Percentiles rank a stretch among this genome's conserved stretches.
These are phyloP conservation scores for Chlorella sp. DNA, from an alignment of 139 green algal genomes.

Conservation along the genomic window DNA sequence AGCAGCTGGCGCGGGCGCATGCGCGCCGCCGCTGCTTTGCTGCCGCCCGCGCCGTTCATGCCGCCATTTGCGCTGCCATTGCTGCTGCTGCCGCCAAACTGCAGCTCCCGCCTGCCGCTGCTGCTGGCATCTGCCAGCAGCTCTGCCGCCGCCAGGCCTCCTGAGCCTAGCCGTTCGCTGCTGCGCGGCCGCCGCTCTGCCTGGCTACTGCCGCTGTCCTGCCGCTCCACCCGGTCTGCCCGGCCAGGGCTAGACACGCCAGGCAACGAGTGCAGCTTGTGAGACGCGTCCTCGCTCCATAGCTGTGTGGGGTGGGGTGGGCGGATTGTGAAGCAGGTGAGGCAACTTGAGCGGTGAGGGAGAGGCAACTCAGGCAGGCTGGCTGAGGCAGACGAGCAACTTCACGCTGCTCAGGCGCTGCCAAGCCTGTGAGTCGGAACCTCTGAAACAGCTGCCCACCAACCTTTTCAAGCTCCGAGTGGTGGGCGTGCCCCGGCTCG, in stretches of 20 bases:
- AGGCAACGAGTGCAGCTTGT: neutral
- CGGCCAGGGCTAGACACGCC: neutral
- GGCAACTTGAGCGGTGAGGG: neutral
- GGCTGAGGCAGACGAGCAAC: no score
- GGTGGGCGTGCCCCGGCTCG: neutral
- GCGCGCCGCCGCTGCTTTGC: neutral
- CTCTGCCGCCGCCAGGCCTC: neutral
- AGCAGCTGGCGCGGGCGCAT: conserved; percentile 23
- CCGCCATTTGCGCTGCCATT: neutral
- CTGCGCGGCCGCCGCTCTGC: conserved; percentile 2
- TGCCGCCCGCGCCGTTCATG: neutral
- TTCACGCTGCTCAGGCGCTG: no score
- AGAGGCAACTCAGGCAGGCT: no score
- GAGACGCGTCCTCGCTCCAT: neutral
- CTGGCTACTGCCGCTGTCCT: conserved; percentile 21
- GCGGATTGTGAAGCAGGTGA: neutral
- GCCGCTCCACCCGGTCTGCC: conserved; percentile 10
- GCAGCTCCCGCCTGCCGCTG: neutral
- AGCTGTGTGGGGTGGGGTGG: neutral
- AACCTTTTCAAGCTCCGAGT: conserved; percentile 21
- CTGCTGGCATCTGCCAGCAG: neutral
- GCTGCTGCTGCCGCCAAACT: neutral
- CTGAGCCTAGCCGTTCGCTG: neutral
- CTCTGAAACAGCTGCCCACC: neutral
- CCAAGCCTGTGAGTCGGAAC: no score